Conservation (phyloP, 164 flowering plant species). For the Akebia trifoliata region DNA sequence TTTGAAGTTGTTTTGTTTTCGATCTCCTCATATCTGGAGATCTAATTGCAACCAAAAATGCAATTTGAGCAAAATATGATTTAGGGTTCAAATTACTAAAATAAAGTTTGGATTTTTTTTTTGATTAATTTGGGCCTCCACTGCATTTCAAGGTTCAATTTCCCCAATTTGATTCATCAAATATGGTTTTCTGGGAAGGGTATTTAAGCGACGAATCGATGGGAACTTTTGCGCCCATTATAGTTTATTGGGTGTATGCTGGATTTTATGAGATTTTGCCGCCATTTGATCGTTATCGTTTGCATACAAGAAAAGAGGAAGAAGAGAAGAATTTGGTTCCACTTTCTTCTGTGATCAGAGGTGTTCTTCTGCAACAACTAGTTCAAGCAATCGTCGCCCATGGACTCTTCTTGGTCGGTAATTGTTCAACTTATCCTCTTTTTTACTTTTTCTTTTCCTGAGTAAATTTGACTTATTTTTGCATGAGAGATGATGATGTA, state of each 20-base stretch:
- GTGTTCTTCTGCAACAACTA: slow-evolving; percentile 75
- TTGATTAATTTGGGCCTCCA: neutral
- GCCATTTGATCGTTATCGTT: slow-evolving; percentile 54
- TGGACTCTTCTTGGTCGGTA: slow-evolving; percentile 49
- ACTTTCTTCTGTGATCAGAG: slow-evolving; percentile 48
- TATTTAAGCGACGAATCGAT: slow-evolving; percentile 72
- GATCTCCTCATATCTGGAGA: too few relatives aligned
- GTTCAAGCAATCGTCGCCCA: slow-evolving; percentile 73
- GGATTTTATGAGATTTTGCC: slow-evolving; percentile 76
- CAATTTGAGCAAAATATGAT: too few relatives aligned
- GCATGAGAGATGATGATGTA: neutral
- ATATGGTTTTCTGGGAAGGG: slow-evolving; percentile 82
- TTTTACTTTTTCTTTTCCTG: neutral
- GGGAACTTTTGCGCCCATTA: slow-evolving; percentile 80
- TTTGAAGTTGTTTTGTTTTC: neutral
- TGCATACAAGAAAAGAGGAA: slow-evolving; percentile 72
- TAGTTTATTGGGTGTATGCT: slow-evolving; percentile 78
- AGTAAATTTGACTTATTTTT: neutral
- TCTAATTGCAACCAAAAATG: too few relatives aligned
- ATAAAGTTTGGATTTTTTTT: neutral
- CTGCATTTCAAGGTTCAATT: too few relatives aligned
- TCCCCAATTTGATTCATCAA: neutral
- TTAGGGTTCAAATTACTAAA: too few relatives aligned
- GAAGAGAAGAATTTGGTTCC: slow-evolving; percentile 65
- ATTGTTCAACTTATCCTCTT: neutral